Percentiles rank a stretch among this genome's conserved stretches.
Conservation (phyloP, 176 grass and related monocot species). For the Oryza brachyantha region DNA sequence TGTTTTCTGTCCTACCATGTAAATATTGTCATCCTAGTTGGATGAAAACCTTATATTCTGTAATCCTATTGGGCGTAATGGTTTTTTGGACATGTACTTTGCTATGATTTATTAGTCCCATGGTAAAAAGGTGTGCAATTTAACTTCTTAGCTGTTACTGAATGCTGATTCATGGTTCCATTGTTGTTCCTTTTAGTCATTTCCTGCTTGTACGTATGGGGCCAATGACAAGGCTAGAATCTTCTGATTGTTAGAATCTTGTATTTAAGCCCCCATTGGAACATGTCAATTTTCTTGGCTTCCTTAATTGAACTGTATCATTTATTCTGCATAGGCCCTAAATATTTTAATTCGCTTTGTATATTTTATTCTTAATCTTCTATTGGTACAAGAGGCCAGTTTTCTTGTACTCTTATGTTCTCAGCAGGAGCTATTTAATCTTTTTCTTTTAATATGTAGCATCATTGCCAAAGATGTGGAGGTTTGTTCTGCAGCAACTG, state of each 20-base stretch:
- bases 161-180: not conserved
- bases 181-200: not conserved
- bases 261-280: not conserved
- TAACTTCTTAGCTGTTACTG: not conserved
- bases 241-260: not conserved
- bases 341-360: not conserved
- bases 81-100: not conserved
- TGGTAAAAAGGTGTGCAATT: not conserved
- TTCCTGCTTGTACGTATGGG: not conserved
- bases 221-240: constrained; percentile 3
- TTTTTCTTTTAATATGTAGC: constrained; percentile 45
- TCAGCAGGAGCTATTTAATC: constrained; percentile 1
- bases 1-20: not conserved
- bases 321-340: no score
- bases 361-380: not conserved
- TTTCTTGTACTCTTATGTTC: constrained; percentile 5
- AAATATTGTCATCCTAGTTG: not conserved
- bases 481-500: constrained; percentile 87
- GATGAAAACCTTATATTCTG: not conserved
- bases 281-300: no score
- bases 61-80: not conserved
- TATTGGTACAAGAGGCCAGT: not conserved
- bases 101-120: not conserved
- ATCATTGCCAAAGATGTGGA: constrained; percentile 93
- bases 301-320: no score